A percentile compares a stretch with the other conserved stretches of the same genome.
phyloP scores from a whole-genome alignment of 2,329 filamentous ascomycete species.

The Gaeumannomyces tritici region DNA sequence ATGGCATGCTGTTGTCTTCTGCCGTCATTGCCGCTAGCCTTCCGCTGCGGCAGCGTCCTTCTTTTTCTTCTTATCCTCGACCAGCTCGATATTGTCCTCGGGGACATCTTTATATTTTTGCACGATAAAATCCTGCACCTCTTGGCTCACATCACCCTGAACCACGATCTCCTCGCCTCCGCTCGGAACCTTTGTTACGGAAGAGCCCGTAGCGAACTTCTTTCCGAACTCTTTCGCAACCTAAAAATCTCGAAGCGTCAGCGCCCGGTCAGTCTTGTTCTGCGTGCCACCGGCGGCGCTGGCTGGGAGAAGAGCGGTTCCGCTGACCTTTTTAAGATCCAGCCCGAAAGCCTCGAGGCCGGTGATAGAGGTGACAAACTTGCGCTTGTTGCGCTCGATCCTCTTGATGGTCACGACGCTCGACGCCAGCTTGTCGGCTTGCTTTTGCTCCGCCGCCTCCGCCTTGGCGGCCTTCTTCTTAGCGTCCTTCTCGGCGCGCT shows the following conservation, averaged over 20 bases:
- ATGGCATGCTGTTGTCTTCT: not conserved
- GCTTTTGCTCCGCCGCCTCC: slow-evolving; percentile 73
- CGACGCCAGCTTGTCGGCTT: slow-evolving; percentile 71
- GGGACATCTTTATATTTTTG: slow-evolving; percentile 87
- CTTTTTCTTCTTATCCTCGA: slow-evolving; percentile 92
- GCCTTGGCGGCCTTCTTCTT: slow-evolving; percentile 96
- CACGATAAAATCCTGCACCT: slow-evolving; percentile 82
- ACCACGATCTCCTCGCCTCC: slow-evolving; percentile 95
- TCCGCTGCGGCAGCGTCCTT: not conserved
- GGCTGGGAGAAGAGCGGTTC: not conserved
- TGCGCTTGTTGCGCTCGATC: slow-evolving; percentile 96
- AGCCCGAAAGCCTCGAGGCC: slow-evolving; percentile 85
- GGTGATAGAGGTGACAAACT: slow-evolving; percentile 87
- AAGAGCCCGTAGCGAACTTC: slow-evolving; percentile 93
- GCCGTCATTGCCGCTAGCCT: not conserved
- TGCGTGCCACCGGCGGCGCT: not conserved
- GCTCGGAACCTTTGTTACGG: slow-evolving; percentile 78
- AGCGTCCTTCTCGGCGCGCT: slow-evolving; percentile 91
- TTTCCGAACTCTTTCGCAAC: slow-evolving; percentile 94
- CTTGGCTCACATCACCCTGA: slow-evolving; percentile 91
- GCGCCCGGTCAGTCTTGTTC: not conserved
- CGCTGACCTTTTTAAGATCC: slow-evolving; percentile 72
- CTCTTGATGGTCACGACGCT: slow-evolving; percentile 87
- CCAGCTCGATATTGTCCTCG: slow-evolving; percentile 87
- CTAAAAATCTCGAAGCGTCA: slow-evolving; percentile 13